A percentile compares a stretch with the other conserved stretches of the same genome.
Evolutionary conservation across 176 grass and related monocot genomes (phyloP).

Genomic region (Triticum urartu): DNA sequence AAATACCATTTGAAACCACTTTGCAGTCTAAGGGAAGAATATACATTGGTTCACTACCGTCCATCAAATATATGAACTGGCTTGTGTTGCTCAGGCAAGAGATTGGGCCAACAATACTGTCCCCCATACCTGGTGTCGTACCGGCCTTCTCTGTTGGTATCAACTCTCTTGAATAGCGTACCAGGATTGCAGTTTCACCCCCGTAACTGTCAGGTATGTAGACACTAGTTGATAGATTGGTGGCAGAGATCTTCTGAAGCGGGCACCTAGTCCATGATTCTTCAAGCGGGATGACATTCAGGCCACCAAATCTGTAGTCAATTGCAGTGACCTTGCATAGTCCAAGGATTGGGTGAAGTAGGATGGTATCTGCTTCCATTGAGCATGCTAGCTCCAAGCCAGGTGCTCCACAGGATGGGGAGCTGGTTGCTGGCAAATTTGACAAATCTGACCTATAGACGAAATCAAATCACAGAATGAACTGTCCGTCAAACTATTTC

Average conservation of each 20-base stretch:
- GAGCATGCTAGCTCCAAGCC: slow-evolving; percentile 57
- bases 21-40: slow-evolving; percentile 23
- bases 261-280: slow-evolving; percentile 36
- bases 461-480: no score
- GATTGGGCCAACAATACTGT: slow-evolving; percentile 12
- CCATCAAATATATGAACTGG: slow-evolving; percentile 32
- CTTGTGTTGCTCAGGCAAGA: slow-evolving; percentile 31
- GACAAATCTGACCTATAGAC: no score
- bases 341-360: slow-evolving; percentile 38
- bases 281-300: slow-evolving; percentile 20
- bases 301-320: not conserved
- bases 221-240: slow-evolving; percentile 25
- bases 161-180: slow-evolving; percentile 36
- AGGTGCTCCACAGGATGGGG: slow-evolving; percentile 14
- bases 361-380: slow-evolving; percentile 19
- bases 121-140: fast-evolving
- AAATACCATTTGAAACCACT: not conserved
- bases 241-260: slow-evolving; percentile 25
- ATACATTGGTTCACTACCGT: not conserved
- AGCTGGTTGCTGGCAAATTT: not conserved
- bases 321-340: slow-evolving; percentile 39
- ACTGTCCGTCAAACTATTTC: no score
- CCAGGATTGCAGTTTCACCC: not conserved
- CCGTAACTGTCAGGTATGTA: slow-evolving; percentile 2
- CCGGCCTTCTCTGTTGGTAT: not conserved